Base-by-base conservation (phyloP, 305 asterid genomes). In the Withania somnifera region DNA sequence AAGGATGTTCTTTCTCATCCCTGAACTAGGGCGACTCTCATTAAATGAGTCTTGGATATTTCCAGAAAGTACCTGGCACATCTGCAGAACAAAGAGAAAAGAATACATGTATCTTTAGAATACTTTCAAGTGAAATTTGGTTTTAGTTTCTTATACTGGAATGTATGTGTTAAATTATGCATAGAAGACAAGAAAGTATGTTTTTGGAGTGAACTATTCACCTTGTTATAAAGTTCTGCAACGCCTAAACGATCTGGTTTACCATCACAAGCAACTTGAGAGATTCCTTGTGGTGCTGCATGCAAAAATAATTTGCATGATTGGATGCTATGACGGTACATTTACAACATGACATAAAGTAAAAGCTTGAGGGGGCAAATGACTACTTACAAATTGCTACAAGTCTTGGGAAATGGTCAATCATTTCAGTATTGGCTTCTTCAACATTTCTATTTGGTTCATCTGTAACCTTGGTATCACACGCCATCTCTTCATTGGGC, bases 191-290 rank as follows among this genome's bases (percentile, higher is more conserved):
- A 26, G 7, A 8, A 22, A 69, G 40, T 82, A 54, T 22, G 69
- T n/a, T 45, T 82, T 54, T 17, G 52, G 52, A 38, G 45, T 15
- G 53, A 68, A 80, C 32, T 20, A 82, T 26, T 20, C 86, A 93
- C 99, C 98, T 91, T 94, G 80, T 95, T 95, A 79, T 89, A 95
- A 75, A 91, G 88, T 84, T 88, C 88, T 82, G 92, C 94, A 87
- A 93, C 77, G 81, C 88, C 90, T 83, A 91, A 77, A 19, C 93
- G 94, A 77, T 89, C 92, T 34, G 89, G 82, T 42, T 86, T 89
- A 68, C 83, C 83, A 86, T 93, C 98, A 83, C 88, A 88, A 79
- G 96, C 92, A 83, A 85, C 86, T 42, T 85, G 89, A 66, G 86
- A 78, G 26, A 91, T 88, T 85, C 91, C 97, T 83, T 90, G 92